A percentile compares a stretch with the other conserved stretches of the same genome.
These are phyloP conservation scores for Venturiaceae sp. DNA, from an alignment of 2,329 filamentous ascomycete genomes.

Conservation along the genomic window DNA sequence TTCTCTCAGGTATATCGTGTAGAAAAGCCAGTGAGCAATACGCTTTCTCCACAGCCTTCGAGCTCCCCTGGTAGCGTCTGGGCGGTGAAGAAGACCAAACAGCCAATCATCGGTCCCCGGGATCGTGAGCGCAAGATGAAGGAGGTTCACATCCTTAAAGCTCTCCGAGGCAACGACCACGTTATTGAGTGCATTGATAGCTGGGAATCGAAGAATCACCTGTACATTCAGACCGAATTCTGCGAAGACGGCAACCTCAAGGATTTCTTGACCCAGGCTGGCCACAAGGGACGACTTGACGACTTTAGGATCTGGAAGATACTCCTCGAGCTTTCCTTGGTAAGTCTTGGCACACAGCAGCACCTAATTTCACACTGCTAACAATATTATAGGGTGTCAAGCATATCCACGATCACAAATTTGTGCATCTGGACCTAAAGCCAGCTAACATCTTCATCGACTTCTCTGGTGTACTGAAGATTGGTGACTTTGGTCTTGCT, in stretches of 20 bases:
- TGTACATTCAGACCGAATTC: conserved; percentile 97
- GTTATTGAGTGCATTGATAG: conserved; percentile 73
- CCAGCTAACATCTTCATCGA: conserved; percentile 76
- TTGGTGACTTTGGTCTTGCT: conserved; percentile 79
- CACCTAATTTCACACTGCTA: conserved; percentile 15
- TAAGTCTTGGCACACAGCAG: conserved; percentile 38
- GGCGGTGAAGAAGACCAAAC: conserved; percentile 88
- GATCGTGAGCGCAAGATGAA: conserved; percentile 78
- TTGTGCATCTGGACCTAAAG: conserved; percentile 78
- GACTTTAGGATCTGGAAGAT: conserved; percentile 99
- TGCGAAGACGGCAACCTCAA: conserved; percentile 91
- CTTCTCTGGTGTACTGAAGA: conserved; percentile 73
- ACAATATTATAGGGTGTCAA: conserved; percentile 60
- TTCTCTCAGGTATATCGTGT: conserved; percentile 91
- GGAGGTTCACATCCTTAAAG: conserved; percentile 71
- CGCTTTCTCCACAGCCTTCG: conserved; percentile 15
- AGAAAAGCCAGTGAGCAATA: conserved; percentile 33
- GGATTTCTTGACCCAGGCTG: conserved; percentile 72
- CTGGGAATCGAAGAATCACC: conserved; percentile 76
- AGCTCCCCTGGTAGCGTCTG: conserved; percentile 45
- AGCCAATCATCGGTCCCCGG: conserved; percentile 65
- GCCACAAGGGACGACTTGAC: conserved; percentile 76
- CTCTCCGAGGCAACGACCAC: conserved; percentile 73
- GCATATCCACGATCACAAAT: conserved; percentile 80
- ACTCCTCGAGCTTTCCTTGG: conserved; percentile 71